phyloP scores from a whole-genome alignment of 2,329 filamentous ascomycete species.

The Exophiala oligosperma region DNA sequence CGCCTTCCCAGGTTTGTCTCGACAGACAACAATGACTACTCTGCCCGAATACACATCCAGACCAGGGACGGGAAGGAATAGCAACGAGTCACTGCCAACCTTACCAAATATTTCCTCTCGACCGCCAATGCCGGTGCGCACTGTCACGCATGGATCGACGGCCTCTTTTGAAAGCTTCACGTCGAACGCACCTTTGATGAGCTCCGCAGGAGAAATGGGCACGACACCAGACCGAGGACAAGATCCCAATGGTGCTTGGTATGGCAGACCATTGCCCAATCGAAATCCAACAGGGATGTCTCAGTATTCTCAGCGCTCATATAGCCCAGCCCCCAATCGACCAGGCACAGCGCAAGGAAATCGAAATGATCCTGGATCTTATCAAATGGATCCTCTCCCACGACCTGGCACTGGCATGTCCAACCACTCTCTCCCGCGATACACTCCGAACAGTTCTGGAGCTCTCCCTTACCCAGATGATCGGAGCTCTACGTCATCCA shows the following conservation, averaged over 20 bases:
- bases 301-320: constrained; percentile 30
- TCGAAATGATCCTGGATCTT: constrained; percentile 31
- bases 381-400: constrained; percentile 31
- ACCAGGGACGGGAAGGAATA: constrained; percentile 52
- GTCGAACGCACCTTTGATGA: constrained; percentile 63
- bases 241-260: constrained; percentile 29
- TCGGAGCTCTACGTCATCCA: constrained; percentile 15
- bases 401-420: constrained; percentile 29
- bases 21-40: constrained; percentile 62
- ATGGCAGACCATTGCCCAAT: constrained; percentile 16
- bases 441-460: constrained; percentile 19
- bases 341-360: constrained; percentile 29
- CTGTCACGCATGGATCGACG: constrained; percentile 57
- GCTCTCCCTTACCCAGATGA: constrained; percentile 23
- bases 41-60: constrained; percentile 64
- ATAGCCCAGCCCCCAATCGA: constrained; percentile 29
- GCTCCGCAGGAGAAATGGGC: constrained; percentile 62
- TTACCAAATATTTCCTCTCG: constrained; percentile 50
- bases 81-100: constrained; percentile 35
- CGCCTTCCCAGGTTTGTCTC: constrained; percentile 59
- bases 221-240: constrained; percentile 35
- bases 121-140: constrained; percentile 36
- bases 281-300: constrained; percentile 30
- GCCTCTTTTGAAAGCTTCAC: constrained; percentile 58
- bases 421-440: constrained; percentile 18